Evolutionary conservation across 495 filamentous ascomycete species (phyloP), one percentile per base, ranked within the genome.

Genomic region (Aspergillus haitiensis): DNA sequence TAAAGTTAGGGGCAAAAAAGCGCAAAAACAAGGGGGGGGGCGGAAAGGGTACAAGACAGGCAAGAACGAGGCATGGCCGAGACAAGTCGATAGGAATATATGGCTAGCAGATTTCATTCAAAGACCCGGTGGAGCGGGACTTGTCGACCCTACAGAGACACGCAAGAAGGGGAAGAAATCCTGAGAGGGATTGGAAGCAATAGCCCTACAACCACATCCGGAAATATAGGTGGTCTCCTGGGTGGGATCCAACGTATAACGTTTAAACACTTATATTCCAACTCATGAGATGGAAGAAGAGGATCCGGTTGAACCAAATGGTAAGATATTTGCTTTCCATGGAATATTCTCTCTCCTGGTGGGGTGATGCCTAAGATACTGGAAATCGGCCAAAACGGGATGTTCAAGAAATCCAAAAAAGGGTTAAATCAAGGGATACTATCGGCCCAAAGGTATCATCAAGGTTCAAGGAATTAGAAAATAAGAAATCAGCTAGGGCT

Each of bases 291-390:
- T n/a, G 11, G 48, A n/a, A n/a, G 3, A 1, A 40, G 27, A 18
- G 11, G 44, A 42, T 51, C 27, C 50, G 57, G 37, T 36, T 48
- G 47, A 59, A 59, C 57, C 57, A 53, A 53, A 27, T 45, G 36
- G 46, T 37, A 58, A 32, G n/a, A 58, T 50, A 10, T 47, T 46
- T n/a, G 10, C 10, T 27, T 33, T 59, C 50, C 58, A 33, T 48
- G 58, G 44, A 50, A 59, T 13, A 48, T 15, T 53, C 53, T 15
- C 27, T 44, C 42, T 48, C 42, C 50, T 16, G 32, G 50, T 21
- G n/a, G n/a, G 37, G 4, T 40, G 39, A 51, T 54, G 52, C 50
- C 58, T 47, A 39, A 39, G 48, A 18, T 8, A 54, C 46, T 45
- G 16, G 46, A 47, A n/a, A 57, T 39, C 15, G 31, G 27, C 52